These are phyloP conservation scores for Lepidium didymum DNA, from an alignment of 345 rosid genomes.

Conservation along the genomic window DNA sequence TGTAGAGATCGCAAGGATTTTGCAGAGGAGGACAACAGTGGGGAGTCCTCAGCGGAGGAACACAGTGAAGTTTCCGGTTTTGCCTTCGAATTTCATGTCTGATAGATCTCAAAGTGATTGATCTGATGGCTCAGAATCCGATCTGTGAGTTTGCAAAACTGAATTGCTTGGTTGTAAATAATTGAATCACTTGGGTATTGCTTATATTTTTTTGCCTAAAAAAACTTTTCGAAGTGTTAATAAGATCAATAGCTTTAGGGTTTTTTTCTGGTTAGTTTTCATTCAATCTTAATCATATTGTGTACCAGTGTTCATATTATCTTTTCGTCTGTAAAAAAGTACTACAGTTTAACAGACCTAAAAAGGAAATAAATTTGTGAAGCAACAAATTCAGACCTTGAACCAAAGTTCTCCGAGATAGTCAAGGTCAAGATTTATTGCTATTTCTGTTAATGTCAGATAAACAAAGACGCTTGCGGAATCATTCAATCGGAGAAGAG, in stretches of 20 bases:
- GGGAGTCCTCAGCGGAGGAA: slow-evolving; percentile 18
- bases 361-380: neutral
- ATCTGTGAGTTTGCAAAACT: slow-evolving; percentile 1
- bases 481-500: too few relatives aligned
- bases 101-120: slow-evolving; percentile 38
- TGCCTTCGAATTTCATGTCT: slow-evolving; percentile 38
- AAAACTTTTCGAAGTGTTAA: neutral
- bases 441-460: too few relatives aligned
- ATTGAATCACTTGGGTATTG: neutral
- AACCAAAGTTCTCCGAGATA: neutral
- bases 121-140: slow-evolving; percentile 38
- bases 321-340: neutral
- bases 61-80: slow-evolving; percentile 33
- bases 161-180: slow-evolving; percentile 16
- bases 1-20: slow-evolving; percentile 43
- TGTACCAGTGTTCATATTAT: neutral
- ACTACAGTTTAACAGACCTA: neutral
- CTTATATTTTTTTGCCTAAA: neutral
- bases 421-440: neutral
- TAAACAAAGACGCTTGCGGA: too few relatives aligned
- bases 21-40: slow-evolving; percentile 30
- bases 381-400: neutral
- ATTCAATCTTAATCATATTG: neutral
- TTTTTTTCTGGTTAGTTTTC: neutral
- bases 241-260: neutral